Base-by-base conservation (phyloP, 2,329 filamentous ascomycete genomes). In the Diaporthe sp. region DNA sequence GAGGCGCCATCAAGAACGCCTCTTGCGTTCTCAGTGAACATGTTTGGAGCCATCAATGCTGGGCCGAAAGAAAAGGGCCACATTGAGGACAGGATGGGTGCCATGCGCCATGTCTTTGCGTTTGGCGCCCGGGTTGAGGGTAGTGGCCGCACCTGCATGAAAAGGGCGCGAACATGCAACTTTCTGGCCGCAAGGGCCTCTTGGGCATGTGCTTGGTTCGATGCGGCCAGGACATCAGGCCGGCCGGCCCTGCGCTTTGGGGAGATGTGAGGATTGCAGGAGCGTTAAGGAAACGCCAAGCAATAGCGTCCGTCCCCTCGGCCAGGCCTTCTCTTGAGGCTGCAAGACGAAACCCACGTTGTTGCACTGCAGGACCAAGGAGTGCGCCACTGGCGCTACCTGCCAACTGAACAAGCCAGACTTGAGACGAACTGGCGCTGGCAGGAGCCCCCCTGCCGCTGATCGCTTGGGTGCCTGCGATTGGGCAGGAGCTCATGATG, bases 241-340 rank as follows among this genome's bases (percentile, higher is more conserved):
- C 61, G 61, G 61, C 22, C 38, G n/a, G 38, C 15, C 57, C 45
- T 22, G 42, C 13, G 28, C 19, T 67, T 35, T 66, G 28, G 61
- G 22, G 30, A 28, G 22, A 13, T n/a, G 45, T 54, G 47, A 68
- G 47, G 35, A 28, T n/a, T n/a, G n/a, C 45, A 68, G 64, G 61
- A 52, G 45, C 45, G 64, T 52, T 52, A 35, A 67, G 64, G 64
- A 67, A 67, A 67, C 64, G 64, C 64, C 64, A 67, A 67, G 64
- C 45, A 52, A 28, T 35, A 38, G 30, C 30, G 30, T 10, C 60
- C 45, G 45, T 12, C 17, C 54, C 61, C 42, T 22, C 4, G 30
- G 45, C 45, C 42, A 38, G 61, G 40, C 60, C 60, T 47, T 10
- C 60, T 52, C 22, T 52, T 19, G 30, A n/a, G 30, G 61, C 45